These are phyloP conservation scores for Hypoxylon sp. DNA, from an alignment of 2,329 filamentous ascomycete genomes.

Conservation along the genomic window DNA sequence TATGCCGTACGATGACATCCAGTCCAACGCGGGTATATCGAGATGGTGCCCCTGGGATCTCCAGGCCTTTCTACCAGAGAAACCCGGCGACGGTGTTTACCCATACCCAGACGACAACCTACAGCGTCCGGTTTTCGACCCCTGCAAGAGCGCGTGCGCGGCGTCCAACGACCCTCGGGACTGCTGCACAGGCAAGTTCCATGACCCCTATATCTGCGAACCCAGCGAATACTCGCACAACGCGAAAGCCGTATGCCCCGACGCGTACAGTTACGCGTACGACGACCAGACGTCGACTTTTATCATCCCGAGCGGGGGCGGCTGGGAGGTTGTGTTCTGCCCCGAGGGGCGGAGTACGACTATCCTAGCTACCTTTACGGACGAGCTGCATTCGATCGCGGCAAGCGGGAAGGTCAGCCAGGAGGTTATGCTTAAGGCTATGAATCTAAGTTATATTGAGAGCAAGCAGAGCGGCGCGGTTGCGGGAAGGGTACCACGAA, in stretches of 20 bases:
- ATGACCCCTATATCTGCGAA: slow-evolving; percentile 71
- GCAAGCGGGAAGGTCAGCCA: slow-evolving; percentile 56
- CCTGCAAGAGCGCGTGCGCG: slow-evolving; percentile 82
- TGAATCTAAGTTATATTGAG: slow-evolving; percentile 55
- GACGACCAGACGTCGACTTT: slow-evolving; percentile 71
- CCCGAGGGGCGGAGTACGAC: slow-evolving; percentile 72
- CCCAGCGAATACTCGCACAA: slow-evolving; percentile 75
- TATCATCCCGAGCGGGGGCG: slow-evolving; percentile 74
- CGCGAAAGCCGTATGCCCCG: slow-evolving; percentile 82
- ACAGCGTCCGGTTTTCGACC: slow-evolving; percentile 77
- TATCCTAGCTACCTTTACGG: slow-evolving; percentile 65
- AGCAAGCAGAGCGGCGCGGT: slow-evolving; percentile 37
- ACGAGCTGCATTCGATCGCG: slow-evolving; percentile 63
- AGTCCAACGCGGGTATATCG: slow-evolving; percentile 68
- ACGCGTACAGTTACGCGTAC: slow-evolving; percentile 84
- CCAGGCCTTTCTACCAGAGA: slow-evolving; percentile 74
- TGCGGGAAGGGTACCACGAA: not conserved
- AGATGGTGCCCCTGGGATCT: slow-evolving; percentile 86
- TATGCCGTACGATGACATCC: slow-evolving; percentile 72
- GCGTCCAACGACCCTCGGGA: slow-evolving; percentile 75
- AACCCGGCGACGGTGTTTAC: slow-evolving; percentile 81
- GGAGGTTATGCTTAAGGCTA: slow-evolving; percentile 51
- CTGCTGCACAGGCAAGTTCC: slow-evolving; percentile 80
- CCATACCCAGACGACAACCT: slow-evolving; percentile 84
- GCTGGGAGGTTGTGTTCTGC: slow-evolving; percentile 84